Conservation (phyloP, 2,329 filamentous ascomycete species). For the Clonostachys byssicola region DNA sequence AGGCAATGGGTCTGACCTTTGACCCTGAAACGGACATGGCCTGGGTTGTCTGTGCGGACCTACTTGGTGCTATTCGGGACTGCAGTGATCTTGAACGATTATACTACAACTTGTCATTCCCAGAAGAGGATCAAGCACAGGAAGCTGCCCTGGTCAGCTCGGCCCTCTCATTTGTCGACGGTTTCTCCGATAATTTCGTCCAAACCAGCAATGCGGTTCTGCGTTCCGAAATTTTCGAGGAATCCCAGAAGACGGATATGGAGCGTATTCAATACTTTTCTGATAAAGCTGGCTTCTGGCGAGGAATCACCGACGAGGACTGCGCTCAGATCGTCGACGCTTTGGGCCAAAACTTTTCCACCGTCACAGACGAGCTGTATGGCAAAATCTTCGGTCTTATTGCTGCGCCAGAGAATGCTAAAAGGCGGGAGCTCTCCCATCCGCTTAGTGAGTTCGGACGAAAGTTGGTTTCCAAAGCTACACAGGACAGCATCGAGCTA, state of each 20-base stretch:
- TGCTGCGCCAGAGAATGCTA: conserved; percentile 37
- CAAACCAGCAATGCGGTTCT: conserved; percentile 65
- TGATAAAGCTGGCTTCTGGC: conserved; percentile 72
- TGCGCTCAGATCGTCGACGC: conserved; percentile 65
- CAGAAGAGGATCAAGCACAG: conserved; percentile 48
- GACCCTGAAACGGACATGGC: conserved; percentile 68
- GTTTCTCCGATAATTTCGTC: conserved; percentile 65
- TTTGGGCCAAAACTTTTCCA: conserved; percentile 62
- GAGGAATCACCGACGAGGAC: conserved; percentile 78
- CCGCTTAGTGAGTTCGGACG: conserved; percentile 73
- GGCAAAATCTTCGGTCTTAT: conserved; percentile 42
- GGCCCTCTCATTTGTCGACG: conserved; percentile 65
- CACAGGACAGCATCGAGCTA: conserved; percentile 72
- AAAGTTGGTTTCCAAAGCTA: conserved; percentile 68
- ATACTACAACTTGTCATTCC: conserved; percentile 58
- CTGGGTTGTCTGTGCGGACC: conserved; percentile 83
- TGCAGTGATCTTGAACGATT: conserved; percentile 77
- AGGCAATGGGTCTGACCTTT: conserved; percentile 73
- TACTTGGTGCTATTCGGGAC: conserved; percentile 71
- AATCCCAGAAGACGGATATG: conserved; percentile 63
- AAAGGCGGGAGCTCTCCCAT: conserved; percentile 36
- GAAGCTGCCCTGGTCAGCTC: conserved; percentile 63
- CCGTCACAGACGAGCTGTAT: conserved; percentile 52
- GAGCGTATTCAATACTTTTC: conserved; percentile 77
- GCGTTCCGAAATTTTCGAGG: conserved; percentile 69